A percentile compares a stretch with the other conserved stretches of the same genome.
These are phyloP conservation scores for Poa annua DNA, from an alignment of 176 grass and related monocot species.

Conservation along the genomic window DNA sequence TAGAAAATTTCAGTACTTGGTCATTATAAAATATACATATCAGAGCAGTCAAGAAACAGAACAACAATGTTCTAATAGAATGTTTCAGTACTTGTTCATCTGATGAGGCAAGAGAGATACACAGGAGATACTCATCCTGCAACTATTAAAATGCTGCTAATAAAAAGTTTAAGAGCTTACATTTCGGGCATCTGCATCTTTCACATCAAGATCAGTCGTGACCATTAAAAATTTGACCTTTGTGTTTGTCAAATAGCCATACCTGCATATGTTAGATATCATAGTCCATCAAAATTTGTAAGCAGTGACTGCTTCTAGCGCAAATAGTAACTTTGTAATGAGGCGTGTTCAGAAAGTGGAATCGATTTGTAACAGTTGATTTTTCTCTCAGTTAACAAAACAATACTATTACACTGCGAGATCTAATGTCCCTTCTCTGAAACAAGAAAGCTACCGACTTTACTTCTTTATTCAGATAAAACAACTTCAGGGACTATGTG, in stretches of 20 bases:
- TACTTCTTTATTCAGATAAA: background rate
- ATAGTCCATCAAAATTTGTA: background rate
- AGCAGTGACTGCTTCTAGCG: constrained; percentile 5
- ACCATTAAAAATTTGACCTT: constrained; percentile 99
- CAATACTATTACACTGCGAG: background rate
- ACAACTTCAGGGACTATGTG: background rate
- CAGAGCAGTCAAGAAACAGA: background rate
- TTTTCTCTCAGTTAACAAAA: background rate
- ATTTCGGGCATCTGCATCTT: constrained; percentile 96
- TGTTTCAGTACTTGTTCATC: background rate
- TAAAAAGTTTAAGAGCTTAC: constrained; percentile 58
- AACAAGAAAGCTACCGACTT: background rate
- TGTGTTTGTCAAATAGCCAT: constrained; percentile 95
- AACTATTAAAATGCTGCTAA: background rate
- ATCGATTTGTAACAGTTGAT: background rate
- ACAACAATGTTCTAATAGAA: background rate
- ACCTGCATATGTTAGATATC: constrained; percentile 55
- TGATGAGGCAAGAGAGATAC: background rate
- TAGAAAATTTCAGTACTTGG: too few relatives aligned
- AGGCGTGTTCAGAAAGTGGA: background rate
- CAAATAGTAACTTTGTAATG: constrained; percentile 12
- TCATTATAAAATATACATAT: background rate
- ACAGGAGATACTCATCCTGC: background rate
- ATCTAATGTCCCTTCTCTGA: background rate
- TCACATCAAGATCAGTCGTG: constrained; percentile 91